phyloP scores from a whole-genome alignment of 805 yeast genomes.

The Yarrowia osloensis region DNA sequence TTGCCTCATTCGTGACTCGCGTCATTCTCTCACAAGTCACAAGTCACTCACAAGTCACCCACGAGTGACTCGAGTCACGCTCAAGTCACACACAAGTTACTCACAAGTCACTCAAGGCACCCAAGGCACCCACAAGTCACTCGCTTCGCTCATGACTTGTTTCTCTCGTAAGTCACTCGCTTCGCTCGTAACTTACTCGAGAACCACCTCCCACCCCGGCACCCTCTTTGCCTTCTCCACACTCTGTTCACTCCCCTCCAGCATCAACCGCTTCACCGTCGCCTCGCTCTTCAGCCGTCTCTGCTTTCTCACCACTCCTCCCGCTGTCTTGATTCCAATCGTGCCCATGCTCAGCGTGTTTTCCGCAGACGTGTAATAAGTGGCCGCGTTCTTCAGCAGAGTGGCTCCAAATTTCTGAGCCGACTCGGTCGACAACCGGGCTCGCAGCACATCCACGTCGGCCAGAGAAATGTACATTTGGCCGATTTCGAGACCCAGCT shows the following conservation, averaged over 20 bases:
- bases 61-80: too few species aligned
- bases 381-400: neutral
- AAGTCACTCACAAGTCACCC: too few species aligned
- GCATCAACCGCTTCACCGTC: conserved; percentile 24
- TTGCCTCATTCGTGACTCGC: too few species aligned
- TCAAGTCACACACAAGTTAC: too few species aligned
- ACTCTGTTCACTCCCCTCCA: conserved; percentile 9
- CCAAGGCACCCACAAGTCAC: too few species aligned
- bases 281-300: conserved; percentile 33
- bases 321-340: conserved; percentile 5
- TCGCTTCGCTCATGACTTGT: too few species aligned
- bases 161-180: neutral
- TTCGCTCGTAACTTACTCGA: neutral
- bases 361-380: conserved; percentile 21
- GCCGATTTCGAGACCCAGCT: conserved; percentile 2
- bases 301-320: conserved; percentile 23
- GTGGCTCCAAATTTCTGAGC: neutral
- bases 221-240: neutral
- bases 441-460: neutral
- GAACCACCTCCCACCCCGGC: conserved; percentile 26
- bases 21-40: too few species aligned
- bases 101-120: too few species aligned
- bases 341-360: conserved; percentile 4
- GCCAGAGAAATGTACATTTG: conserved; percentile 21
- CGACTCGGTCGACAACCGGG: neutral